Evolutionary conservation across 306 rosid genomes (phyloP), one percentile per base, ranked within the genome.

Genomic region (Pyrus pyrifolia): DNA sequence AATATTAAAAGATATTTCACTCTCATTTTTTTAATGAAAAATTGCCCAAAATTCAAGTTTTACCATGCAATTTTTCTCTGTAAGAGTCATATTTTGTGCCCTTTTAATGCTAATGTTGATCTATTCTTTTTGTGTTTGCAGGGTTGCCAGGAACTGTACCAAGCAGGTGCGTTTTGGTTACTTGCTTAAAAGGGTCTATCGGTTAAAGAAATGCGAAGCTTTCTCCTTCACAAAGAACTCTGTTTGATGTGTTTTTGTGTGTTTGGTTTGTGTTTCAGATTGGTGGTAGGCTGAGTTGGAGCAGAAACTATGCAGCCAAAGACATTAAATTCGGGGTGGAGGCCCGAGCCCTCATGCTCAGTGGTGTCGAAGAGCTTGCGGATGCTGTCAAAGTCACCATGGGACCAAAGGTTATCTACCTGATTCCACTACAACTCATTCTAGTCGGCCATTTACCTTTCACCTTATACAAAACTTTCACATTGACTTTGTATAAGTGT

Each of bases 361-460:
- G 75, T 87, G 98, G 98, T 76, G 95, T 95, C 21, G 97, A 90
- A 81, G 98, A 95, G 52, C 96, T 95, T 57, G 96, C 97, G 0
- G 96, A 95, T 65, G 98, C 98, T 14, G 98, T 92, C 67, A 90
- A 85, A 88, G 96, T 95, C 67, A 95, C 98, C 66, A 95, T 95
- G 97, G 98, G 98, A 72, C 98, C 97, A 35, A 95, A 95, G 96
- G 98, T 94, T 45, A 59, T n/a, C 42, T 8, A 65, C 17, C 40
- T 4, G 25, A 29, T 67, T 74, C 2, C 29, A 58, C 27, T 58
- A 22, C 74, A 46, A 55, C 23, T 8, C 44, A 2, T 27, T 63
- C 68, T 67, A 46, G 3, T 33, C 17, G 21, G 65, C 19, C 33
- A 12, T 71, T 40, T 33, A 19, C 3, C 70, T 66, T 19, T 69